phyloP scores from a whole-genome alignment of 257 asterid species.

The Cordia subcordata region DNA sequence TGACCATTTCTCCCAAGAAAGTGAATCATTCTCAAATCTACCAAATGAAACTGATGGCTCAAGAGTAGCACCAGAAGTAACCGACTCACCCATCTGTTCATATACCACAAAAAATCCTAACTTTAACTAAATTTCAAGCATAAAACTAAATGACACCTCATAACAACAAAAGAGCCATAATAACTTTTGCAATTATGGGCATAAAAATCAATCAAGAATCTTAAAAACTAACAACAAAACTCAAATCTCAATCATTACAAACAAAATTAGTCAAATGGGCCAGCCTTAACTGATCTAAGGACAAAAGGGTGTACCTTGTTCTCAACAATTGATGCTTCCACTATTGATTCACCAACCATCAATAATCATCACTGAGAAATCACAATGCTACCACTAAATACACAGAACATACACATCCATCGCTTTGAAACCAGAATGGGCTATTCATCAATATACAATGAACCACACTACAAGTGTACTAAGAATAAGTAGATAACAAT shows the following conservation, averaged over 20 bases:
- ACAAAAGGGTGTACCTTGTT: conserved; percentile 35
- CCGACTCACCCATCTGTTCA: conserved; percentile 73
- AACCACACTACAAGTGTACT: conserved; percentile 9
- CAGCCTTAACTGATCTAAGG: conserved; percentile 10
- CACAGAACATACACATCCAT: conserved; percentile 6
- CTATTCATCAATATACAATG: conserved; percentile 29
- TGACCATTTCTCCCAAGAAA: conserved; percentile 97
- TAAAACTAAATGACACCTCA: conserved; percentile 20
- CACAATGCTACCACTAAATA: conserved; percentile 10
- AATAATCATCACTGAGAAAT: conserved; percentile 19
- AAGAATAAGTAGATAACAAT: conserved; percentile 22
- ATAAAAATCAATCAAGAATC: conserved; percentile 13
- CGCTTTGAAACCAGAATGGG: conserved; percentile 31
- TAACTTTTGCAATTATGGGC: conserved; percentile 12
- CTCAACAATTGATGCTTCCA: conserved; percentile 27
- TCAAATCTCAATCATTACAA: conserved; percentile 3
- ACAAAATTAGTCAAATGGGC: conserved; percentile 18
- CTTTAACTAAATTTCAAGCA: conserved; percentile 14
- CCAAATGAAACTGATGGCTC: conserved; percentile 93
- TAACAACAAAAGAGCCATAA: conserved; percentile 5
- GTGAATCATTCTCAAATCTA: conserved; percentile 74
- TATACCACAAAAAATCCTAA: conserved; percentile 28
- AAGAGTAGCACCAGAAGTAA: conserved; percentile 42
- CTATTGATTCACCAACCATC: conserved; percentile 42
- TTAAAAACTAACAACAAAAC: neutral